These are phyloP conservation scores for Mycena citricolor DNA, from an alignment of 1,284 basidiomycete species.

Conservation along the genomic window DNA sequence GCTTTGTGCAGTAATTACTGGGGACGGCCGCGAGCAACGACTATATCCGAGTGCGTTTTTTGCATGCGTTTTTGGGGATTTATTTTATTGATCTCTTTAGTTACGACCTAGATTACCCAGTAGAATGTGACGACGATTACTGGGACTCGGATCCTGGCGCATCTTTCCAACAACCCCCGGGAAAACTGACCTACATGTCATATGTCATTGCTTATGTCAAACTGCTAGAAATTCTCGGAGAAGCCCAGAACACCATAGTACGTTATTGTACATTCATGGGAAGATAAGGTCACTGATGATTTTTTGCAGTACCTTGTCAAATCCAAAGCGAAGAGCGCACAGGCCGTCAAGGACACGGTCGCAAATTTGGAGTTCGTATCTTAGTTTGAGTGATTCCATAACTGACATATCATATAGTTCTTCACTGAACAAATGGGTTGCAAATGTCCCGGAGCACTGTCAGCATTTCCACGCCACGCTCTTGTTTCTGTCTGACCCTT, in stretches of 20 bases:
- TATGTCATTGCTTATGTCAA: constrained; percentile 52
- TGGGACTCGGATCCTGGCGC: constrained; percentile 15
- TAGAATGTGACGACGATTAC: constrained; percentile 21
- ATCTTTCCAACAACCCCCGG: constrained; percentile 27
- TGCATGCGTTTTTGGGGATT: not conserved
- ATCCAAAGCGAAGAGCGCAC: constrained; percentile 21
- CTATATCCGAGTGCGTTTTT: constrained; percentile 68
- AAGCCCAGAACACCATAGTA: constrained; percentile 30
- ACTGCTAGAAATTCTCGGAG: constrained; percentile 62
- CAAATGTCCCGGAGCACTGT: constrained; percentile 59
- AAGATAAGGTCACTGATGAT: constrained; percentile 49
- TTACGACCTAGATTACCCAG: constrained; percentile 18
- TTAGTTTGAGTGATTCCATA: not conserved
- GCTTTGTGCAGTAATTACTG: constrained; percentile 62
- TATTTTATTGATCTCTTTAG: constrained; percentile 1
- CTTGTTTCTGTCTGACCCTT: not conserved
- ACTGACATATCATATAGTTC: constrained; percentile 30
- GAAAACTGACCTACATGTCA: constrained; percentile 48
- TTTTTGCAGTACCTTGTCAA: constrained; percentile 34
- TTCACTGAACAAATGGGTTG: constrained; percentile 67
- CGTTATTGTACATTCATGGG: constrained; percentile 31
- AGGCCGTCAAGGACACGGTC: constrained; percentile 51
- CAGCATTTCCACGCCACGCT: constrained; percentile 23
- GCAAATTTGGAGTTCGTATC: constrained; percentile 48
- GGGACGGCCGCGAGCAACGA: constrained; percentile 71